These are phyloP conservation scores for Selenicereus undatus DNA, from an alignment of 148 eudicot genomes.

Conservation along the genomic window DNA sequence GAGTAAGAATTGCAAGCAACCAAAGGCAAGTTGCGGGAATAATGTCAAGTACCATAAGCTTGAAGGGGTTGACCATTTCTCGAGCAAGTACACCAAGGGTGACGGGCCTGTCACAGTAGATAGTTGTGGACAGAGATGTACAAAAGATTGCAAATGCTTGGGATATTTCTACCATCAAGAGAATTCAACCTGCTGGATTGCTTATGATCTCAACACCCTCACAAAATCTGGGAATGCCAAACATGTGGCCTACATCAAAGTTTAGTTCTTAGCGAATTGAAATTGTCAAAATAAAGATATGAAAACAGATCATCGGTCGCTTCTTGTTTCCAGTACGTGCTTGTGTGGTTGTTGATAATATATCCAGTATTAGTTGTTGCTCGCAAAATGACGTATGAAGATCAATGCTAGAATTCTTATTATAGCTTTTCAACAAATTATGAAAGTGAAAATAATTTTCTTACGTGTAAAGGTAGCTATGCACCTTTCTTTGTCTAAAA, in stretches of 20 bases:
- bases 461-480: too few species aligned
- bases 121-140: constrained; percentile 41
- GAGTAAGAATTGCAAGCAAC: constrained; percentile 37
- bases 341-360: too few species aligned
- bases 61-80: constrained; percentile 16
- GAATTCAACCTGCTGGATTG: constrained; percentile 50
- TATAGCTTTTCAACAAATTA: too few species aligned
- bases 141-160: background rate
- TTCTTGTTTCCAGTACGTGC: too few species aligned
- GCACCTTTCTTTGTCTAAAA: constrained; percentile 9
- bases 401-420: too few species aligned
- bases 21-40: constrained; percentile 16
- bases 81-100: constrained; percentile 39
- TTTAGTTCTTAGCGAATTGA: too few species aligned
- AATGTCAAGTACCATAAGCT: constrained; percentile 37
- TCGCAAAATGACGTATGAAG: too few species aligned
- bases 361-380: too few species aligned
- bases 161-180: constrained; percentile 52
- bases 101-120: constrained; percentile 32
- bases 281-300: too few species aligned
- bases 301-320: too few species aligned
- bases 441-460: too few species aligned
- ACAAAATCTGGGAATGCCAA: constrained; percentile 21
- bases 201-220: constrained; percentile 51
- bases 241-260: too few species aligned